A percentile compares a stretch with the other conserved stretches of the same genome.
Conservation (phyloP, 352 stramenopile species). For the Pythium scleroteichum region DNA sequence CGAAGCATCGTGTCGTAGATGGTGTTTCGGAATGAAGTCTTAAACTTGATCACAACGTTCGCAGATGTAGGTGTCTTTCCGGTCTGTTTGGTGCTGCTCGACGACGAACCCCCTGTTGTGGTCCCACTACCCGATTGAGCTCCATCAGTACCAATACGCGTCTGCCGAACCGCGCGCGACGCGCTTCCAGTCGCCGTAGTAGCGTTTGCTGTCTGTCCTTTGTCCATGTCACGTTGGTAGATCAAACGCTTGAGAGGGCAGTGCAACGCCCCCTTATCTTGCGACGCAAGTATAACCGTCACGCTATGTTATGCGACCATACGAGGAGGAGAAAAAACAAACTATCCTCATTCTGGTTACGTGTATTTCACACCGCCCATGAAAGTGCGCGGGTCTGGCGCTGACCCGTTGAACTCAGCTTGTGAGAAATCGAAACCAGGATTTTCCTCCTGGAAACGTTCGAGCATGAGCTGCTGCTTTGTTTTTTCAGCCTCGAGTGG, state of each 20-base stretch:
- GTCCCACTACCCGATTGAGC: constrained; percentile 7
- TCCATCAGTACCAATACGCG: constrained; percentile 40
- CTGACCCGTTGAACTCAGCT: constrained; percentile 96
- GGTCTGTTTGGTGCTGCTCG: background rate
- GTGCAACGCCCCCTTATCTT: background rate
- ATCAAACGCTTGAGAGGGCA: background rate
- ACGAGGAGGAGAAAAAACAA: background rate
- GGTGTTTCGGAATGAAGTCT: constrained; percentile 91
- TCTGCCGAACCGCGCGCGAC: constrained; percentile 34
- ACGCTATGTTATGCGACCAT: too few relatives aligned
- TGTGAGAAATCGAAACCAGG: constrained; percentile 98
- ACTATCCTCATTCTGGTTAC: constrained; percentile 23
- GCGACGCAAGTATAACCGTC: background rate
- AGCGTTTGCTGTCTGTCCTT: constrained; percentile 6
- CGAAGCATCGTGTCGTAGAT: constrained; percentile 91
- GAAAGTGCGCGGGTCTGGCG: constrained; percentile 95
- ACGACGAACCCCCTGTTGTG: constrained; percentile 20
- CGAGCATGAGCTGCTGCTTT: constrained; percentile 96
- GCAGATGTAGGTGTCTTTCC: constrained; percentile 8
- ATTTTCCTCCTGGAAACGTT: constrained; percentile 98
- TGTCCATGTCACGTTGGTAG: constrained; percentile 17
- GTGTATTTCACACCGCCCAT: constrained; percentile 95
- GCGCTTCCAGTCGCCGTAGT: constrained; percentile 32
- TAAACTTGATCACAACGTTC: constrained; percentile 66
- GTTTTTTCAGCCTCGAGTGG: constrained; percentile 91